Base-by-base conservation (phyloP, 2,329 filamentous ascomycete genomes). In the Diaporthe australafricana region DNA sequence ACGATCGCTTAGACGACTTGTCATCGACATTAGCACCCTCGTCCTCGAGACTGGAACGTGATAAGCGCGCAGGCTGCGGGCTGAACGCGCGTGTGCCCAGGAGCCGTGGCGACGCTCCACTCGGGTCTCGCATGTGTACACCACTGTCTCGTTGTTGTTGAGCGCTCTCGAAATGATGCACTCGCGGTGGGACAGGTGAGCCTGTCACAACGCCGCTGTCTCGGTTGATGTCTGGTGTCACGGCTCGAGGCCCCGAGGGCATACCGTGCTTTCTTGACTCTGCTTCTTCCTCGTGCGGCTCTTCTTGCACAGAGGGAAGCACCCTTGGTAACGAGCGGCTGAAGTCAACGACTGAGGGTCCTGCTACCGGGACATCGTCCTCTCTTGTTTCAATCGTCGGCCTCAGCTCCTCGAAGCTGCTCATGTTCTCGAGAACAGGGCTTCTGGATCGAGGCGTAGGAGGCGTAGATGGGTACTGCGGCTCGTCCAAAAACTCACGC, bases 261-360 rank as follows among this genome's bases (percentile, higher is more conserved):
- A 62, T 67, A 76, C 74, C 68, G 71, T 68, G 65, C 74, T 73
- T 63, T 77, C 27, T 74, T 35, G 77, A 75, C 4, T 78, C 83
- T 70, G 82, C 81, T 52, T 86, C 81, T 3, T 84, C 84, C 75
- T 89, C 87, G 1, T 82, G 81, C 11, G 82, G 80, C 75, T 90
- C 85, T 74, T 86, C 88, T 75, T 84, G 82, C 5, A 90, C 88
- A 0, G 87, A 85, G 5, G 88, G 82, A 57, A 90, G 78, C n/a
- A 80, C 80, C 69, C 84, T 82, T 7, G 83, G 80, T 25, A 84
- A 81, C 3, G 83, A 84, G 60, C 83, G 82, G 70, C 82, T 81
- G 70, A 84, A 82, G 52, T 85, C 85, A 32, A 80, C 75, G 20
- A 81, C 30, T 38, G 73, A 65, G 77, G 30, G 32, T 1, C 53